phyloP scores from a whole-genome alignment of 768 basidiomycete species.

The Hydnomerulius pinastri region DNA sequence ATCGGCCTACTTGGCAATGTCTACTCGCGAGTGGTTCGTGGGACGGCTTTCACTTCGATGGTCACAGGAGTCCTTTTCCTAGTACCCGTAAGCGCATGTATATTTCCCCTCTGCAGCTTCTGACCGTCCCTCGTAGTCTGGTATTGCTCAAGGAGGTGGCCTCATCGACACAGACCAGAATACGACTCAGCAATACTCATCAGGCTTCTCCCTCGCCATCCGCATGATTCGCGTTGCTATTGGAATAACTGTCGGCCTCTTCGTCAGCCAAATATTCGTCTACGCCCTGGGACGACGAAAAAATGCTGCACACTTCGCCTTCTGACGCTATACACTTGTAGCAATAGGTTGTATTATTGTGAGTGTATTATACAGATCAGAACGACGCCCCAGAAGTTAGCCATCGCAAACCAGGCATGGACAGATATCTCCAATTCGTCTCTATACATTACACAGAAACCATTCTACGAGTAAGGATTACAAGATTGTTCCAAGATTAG shows the following conservation, averaged over 20 bases:
- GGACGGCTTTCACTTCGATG: constrained; percentile 89
- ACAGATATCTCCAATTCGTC: background rate
- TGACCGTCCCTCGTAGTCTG: constrained; percentile 51
- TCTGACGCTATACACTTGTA: constrained; percentile 42
- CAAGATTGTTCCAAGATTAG: constrained; percentile 22
- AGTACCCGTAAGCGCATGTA: constrained; percentile 65
- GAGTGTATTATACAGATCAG: no score
- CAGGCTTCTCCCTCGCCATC: constrained; percentile 76
- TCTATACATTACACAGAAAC: constrained; percentile 33
- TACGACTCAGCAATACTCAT: constrained; percentile 71
- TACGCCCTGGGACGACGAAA: constrained; percentile 76
- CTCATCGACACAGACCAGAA: constrained; percentile 52
- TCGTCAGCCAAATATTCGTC: constrained; percentile 74
- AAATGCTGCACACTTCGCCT: constrained; percentile 73
- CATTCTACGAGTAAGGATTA: constrained; percentile 35
- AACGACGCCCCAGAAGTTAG: no score
- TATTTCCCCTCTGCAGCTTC: constrained; percentile 1
- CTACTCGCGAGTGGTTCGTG: constrained; percentile 74
- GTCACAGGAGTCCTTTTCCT: constrained; percentile 92
- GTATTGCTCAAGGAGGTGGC: constrained; percentile 74
- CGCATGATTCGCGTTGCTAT: constrained; percentile 84
- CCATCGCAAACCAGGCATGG: background rate
- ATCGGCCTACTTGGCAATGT: constrained; percentile 80
- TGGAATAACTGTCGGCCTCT: constrained; percentile 83
- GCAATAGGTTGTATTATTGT: background rate